These are phyloP conservation scores for Carex kokanica DNA, from an alignment of 176 grass and related monocot genomes.

Conservation along the genomic window DNA sequence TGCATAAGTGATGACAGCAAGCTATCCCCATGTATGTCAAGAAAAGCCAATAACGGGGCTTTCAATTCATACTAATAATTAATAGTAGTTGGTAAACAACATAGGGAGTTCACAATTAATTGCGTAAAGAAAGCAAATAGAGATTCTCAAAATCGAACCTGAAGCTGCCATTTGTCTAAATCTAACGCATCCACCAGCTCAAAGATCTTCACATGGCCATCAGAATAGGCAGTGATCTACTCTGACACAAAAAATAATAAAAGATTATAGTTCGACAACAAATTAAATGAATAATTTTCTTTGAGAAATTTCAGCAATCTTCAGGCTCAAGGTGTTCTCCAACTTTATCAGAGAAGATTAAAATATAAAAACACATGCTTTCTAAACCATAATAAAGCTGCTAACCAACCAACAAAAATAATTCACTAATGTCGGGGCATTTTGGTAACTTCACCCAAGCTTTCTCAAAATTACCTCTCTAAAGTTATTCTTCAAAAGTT, in stretches of 20 bases:
- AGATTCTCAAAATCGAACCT: conserved; percentile 49
- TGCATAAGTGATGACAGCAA: neutral
- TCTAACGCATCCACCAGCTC: conserved; percentile 82
- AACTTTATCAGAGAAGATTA: neutral
- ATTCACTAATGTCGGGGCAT: neutral
- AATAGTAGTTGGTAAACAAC: neutral
- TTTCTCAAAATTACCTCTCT: neutral
- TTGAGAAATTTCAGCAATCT: neutral
- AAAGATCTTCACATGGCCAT: conserved; percentile 88
- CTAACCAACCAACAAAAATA: neutral
- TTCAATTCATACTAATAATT: neutral
- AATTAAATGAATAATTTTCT: neutral
- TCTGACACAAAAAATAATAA: conserved; percentile 25
- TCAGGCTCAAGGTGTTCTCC: neutral
- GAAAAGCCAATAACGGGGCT: neutral
- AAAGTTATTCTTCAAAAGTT: neutral
- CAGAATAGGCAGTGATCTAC: conserved; percentile 80
- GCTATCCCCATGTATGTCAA: neutral
- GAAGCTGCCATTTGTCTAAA: conserved; percentile 96
- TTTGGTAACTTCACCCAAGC: neutral
- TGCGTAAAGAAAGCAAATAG: neutral
- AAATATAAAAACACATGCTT: neutral
- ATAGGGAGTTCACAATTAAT: neutral
- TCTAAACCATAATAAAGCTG: neutral
- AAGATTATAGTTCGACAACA: neutral